Percentiles rank a stretch among this genome's conserved stretches.
Conservation (phyloP, 1,284 basidiomycete genomes). For the Polyporus tsugae region DNA sequence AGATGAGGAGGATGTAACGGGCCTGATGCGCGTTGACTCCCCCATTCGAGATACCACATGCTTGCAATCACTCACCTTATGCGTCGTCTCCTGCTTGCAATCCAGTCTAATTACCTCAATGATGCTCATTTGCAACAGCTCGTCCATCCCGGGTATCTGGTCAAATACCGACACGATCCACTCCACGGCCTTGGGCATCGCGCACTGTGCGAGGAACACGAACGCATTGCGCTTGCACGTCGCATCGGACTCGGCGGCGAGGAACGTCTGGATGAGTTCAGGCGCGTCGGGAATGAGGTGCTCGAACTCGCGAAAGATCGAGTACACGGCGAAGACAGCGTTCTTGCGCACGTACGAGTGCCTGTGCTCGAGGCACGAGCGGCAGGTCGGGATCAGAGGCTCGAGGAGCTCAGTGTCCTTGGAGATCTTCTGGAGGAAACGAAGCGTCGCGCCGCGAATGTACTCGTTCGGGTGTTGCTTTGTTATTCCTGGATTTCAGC, state of each 20-base stretch:
- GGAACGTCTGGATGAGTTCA: slow-evolving; percentile 96
- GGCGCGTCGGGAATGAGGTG: slow-evolving; percentile 96
- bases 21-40: slow-evolving; percentile 54
- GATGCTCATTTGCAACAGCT: slow-evolving; percentile 94
- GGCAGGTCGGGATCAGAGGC: slow-evolving; percentile 93
- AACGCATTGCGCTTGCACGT: slow-evolving; percentile 99
- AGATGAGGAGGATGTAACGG: slow-evolving; percentile 94
- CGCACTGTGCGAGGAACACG: slow-evolving; percentile 90
- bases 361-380: slow-evolving; percentile 95
- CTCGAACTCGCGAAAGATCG: slow-evolving; percentile 95
- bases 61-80: slow-evolving; percentile 63
- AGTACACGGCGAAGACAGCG: slow-evolving; percentile 95
- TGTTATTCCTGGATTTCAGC: slow-evolving; percentile 6
- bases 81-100: slow-evolving; percentile 84
- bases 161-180: slow-evolving; percentile 91
- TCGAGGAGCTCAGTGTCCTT: slow-evolving; percentile 96
- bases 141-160: slow-evolving; percentile 86
- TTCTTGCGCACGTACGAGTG: slow-evolving; percentile 99
- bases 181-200: slow-evolving; percentile 91
- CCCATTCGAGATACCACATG: not conserved
- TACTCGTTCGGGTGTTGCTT: slow-evolving; percentile 99
- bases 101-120: slow-evolving; percentile 96
- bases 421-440: slow-evolving; percentile 96
- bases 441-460: slow-evolving; percentile 96
- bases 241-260: slow-evolving; percentile 95